Evolutionary conservation across 2,329 filamentous ascomycete genomes (phyloP).

Genomic region (Tetracladium maxilliforme): DNA sequence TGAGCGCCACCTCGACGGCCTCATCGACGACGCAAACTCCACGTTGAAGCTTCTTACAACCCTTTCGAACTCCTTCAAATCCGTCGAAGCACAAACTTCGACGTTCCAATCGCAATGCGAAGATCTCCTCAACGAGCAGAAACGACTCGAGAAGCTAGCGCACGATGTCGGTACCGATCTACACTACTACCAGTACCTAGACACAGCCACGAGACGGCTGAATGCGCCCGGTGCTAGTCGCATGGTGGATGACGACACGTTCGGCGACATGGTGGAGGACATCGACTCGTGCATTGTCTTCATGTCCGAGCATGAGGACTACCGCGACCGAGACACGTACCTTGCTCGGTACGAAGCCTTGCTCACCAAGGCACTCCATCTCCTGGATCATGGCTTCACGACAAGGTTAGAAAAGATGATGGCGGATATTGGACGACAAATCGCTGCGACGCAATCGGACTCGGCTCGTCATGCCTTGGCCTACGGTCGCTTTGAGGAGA

Average conservation of each 20-base stretch:
- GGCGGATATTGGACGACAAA: conserved; percentile 36
- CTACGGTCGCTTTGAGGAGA: conserved; percentile 44
- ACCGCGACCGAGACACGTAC: conserved; percentile 79
- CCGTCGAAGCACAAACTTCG: conserved; percentile 82
- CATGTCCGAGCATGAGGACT: conserved; percentile 76
- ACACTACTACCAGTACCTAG: conserved; percentile 89
- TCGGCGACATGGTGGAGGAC: conserved; percentile 75
- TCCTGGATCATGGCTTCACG: conserved; percentile 28
- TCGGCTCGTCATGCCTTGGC: conserved; percentile 43
- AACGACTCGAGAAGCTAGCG: conserved; percentile 61
- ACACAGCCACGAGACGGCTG: conserved; percentile 75
- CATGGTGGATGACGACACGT: conserved; percentile 70
- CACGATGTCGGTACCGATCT: conserved; percentile 78
- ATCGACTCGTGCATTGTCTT: conserved; percentile 86
- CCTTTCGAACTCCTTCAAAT: conserved; percentile 73
- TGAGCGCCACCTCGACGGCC: conserved; percentile 64
- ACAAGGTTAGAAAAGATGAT: conserved; percentile 36
- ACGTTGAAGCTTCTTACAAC: conserved; percentile 64
- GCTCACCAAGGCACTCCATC: conserved; percentile 49
- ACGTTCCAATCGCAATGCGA: conserved; percentile 89
- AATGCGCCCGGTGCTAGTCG: conserved; percentile 85
- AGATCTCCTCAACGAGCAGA: conserved; percentile 70
- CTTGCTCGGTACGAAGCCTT: conserved; percentile 76
- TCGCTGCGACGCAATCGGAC: conserved; percentile 38
- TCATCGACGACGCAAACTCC: conserved; percentile 63